phyloP scores from a whole-genome alignment of 345 rosid species.

The Corymbia maculata region DNA sequence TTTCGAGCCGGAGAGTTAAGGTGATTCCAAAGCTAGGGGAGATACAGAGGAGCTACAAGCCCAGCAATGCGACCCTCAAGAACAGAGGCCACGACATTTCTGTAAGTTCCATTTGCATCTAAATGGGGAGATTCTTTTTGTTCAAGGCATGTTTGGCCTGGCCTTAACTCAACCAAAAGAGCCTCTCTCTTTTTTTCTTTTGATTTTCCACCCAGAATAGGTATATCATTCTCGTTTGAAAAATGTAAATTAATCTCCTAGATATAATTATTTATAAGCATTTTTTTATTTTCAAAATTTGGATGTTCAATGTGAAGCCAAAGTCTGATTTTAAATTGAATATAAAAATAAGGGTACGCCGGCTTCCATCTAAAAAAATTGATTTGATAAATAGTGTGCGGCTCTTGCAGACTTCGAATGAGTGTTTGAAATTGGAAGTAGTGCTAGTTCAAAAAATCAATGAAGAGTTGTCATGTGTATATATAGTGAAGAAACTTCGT shows the following conservation, averaged over 20 bases:
- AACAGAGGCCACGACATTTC: constrained; percentile 54
- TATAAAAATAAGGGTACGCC: too few relatives aligned
- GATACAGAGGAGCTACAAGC: constrained; percentile 16
- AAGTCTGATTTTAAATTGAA: too few relatives aligned
- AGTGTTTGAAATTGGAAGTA: too few relatives aligned
- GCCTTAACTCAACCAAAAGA: neutral
- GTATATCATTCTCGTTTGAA: neutral
- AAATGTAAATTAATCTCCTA: neutral
- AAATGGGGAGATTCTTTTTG: neutral
- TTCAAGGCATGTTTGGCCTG: neutral
- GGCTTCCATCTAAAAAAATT: too few relatives aligned
- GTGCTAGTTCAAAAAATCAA: too few relatives aligned
- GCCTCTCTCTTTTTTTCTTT: neutral
- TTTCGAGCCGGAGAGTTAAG: constrained; percentile 9
- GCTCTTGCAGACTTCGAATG: too few relatives aligned
- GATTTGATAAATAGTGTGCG: too few relatives aligned
- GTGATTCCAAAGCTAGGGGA: neutral
- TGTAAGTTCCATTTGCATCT: constrained; percentile 7
- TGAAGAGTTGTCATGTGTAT: too few relatives aligned
- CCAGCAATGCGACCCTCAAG: constrained; percentile 22
- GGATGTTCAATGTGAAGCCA: neutral
- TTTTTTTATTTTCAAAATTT: neutral
- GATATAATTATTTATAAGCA: neutral
- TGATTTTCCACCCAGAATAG: neutral
- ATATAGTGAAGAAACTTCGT: too few relatives aligned